These are phyloP conservation scores for Aspergillus ibericus DNA, from an alignment of 2,329 filamentous ascomycete species.

Conservation along the genomic window DNA sequence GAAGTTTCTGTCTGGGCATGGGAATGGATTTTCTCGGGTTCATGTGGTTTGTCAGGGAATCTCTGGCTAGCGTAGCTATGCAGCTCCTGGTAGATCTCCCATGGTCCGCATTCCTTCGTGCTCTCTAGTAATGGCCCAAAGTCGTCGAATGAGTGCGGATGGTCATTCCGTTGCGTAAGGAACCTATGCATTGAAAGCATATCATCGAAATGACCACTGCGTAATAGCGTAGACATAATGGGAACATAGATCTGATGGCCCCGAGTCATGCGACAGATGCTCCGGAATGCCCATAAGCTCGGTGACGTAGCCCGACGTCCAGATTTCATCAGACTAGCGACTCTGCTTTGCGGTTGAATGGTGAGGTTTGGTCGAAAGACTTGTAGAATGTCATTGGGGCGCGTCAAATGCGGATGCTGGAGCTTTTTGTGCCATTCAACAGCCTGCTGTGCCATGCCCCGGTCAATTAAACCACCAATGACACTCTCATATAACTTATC, in stretches of 20 bases:
- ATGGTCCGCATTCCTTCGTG: slow-evolving; percentile 33
- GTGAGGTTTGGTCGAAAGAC: slow-evolving; percentile 30
- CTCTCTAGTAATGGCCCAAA: slow-evolving; percentile 45
- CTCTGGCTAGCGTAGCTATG: slow-evolving; percentile 20
- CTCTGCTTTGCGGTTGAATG: slow-evolving; percentile 20
- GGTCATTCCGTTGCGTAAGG: slow-evolving; percentile 43
- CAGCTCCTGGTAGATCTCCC: slow-evolving; percentile 26
- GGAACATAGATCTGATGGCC: slow-evolving; percentile 46
- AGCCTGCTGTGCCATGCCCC: slow-evolving; percentile 31
- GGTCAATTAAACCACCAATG: slow-evolving; percentile 37
- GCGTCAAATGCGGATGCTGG: slow-evolving; percentile 33
- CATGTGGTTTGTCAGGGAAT: slow-evolving; percentile 14
- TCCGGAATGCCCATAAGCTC: slow-evolving; percentile 39
- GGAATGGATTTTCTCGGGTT: slow-evolving; percentile 12
- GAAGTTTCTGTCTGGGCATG: neutral
- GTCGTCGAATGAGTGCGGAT: slow-evolving; percentile 40
- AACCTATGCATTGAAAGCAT: slow-evolving; percentile 51
- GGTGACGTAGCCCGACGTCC: slow-evolving; percentile 13
- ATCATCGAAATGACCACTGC: slow-evolving; percentile 36
- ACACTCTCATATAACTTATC: slow-evolving; percentile 38
- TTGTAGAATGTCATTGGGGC: slow-evolving; percentile 29
- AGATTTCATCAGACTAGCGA: slow-evolving; percentile 4
- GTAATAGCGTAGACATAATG: slow-evolving; percentile 44
- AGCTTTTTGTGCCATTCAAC: slow-evolving; percentile 40
- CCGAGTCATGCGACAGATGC: slow-evolving; percentile 42